Evolutionary conservation across 2,329 filamentous ascomycete genomes (phyloP).

Genomic region (Ophiobolus disseminans): DNA sequence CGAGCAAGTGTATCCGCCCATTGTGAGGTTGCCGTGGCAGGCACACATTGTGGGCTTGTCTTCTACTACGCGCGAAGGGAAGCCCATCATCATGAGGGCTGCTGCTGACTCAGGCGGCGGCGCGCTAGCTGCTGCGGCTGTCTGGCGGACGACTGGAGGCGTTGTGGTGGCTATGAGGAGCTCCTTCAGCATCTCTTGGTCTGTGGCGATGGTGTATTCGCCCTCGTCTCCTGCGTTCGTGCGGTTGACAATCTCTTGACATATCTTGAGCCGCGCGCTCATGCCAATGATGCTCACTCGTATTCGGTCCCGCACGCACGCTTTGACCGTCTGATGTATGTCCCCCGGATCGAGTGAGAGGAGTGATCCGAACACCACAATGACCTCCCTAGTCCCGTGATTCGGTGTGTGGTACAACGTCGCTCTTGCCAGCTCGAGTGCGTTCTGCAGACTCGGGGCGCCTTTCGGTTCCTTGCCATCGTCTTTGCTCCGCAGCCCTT

Average conservation of each 20-base stretch:
- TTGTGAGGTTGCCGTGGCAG: slow-evolving; percentile 82
- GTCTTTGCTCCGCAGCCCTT: slow-evolving; percentile 67
- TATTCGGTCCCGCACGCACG: slow-evolving; percentile 81
- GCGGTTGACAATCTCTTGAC: slow-evolving; percentile 82
- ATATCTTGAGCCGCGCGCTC: slow-evolving; percentile 90
- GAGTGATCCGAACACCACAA: slow-evolving; percentile 90
- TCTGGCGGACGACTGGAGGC: slow-evolving; percentile 79
- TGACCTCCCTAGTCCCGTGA: slow-evolving; percentile 90
- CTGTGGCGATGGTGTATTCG: slow-evolving; percentile 82
- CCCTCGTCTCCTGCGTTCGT: slow-evolving; percentile 83
- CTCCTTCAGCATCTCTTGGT: slow-evolving; percentile 87
- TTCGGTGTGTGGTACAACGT: slow-evolving; percentile 91
- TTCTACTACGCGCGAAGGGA: slow-evolving; percentile 84
- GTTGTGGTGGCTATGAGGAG: slow-evolving; percentile 89
- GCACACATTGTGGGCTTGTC: slow-evolving; percentile 79
- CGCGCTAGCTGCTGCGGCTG: slow-evolving; percentile 38
- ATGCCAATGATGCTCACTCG: slow-evolving; percentile 89
- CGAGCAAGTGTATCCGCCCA: slow-evolving; percentile 90
- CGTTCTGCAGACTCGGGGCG: slow-evolving; percentile 77
- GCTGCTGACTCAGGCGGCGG: slow-evolving; percentile 51
- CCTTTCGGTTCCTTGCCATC: slow-evolving; percentile 66
- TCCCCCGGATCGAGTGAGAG: slow-evolving; percentile 92
- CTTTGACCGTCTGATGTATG: slow-evolving; percentile 86
- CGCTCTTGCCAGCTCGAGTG: slow-evolving; percentile 91
- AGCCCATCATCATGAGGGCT: slow-evolving; percentile 93